phyloP scores from a whole-genome alignment of 768 basidiomycete genomes.

The Boletus rubescentipes region DNA sequence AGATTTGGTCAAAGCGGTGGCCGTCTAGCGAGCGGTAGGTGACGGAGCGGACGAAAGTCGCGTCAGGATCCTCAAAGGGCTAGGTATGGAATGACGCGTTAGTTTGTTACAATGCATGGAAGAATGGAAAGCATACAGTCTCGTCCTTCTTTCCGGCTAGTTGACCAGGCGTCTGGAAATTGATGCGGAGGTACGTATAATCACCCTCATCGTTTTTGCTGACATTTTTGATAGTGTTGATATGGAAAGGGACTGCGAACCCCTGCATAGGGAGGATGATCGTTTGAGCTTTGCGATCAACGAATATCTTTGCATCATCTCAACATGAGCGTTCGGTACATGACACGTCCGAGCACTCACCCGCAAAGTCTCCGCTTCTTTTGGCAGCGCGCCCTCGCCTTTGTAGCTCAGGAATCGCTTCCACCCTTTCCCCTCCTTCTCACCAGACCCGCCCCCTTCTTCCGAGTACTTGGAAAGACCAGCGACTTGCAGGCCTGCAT shows the following conservation, averaged over 20 bases:
- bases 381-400: conserved; percentile 86
- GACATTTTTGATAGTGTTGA: conserved; percentile 96
- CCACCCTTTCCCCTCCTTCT: conserved; percentile 91
- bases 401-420: conserved; percentile 97
- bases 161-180: conserved; percentile 98
- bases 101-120: neutral
- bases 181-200: conserved; percentile 91
- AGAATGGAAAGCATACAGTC: conserved; percentile 54
- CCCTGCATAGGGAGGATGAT: conserved; percentile 93
- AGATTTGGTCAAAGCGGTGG: conserved; percentile 85
- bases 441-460: conserved; percentile 68
- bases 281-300: conserved; percentile 88
- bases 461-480: conserved; percentile 85
- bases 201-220: conserved; percentile 98
- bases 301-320: conserved; percentile 61
- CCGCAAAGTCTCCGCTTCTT: conserved; percentile 75
- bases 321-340: conserved; percentile 5
- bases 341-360: conserved; percentile 44
- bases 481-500: conserved; percentile 69
- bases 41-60: conserved; percentile 93
- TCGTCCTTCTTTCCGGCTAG: conserved; percentile 98
- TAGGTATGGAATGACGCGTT: conserved; percentile 27
- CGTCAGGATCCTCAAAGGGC: conserved; percentile 96
- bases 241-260: conserved; percentile 95
- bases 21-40: conserved; percentile 90